Evolutionary conservation across 2,329 filamentous ascomycete species (phyloP), one percentile per base, ranked within the genome.

Genomic region (Alternaria atra): DNA sequence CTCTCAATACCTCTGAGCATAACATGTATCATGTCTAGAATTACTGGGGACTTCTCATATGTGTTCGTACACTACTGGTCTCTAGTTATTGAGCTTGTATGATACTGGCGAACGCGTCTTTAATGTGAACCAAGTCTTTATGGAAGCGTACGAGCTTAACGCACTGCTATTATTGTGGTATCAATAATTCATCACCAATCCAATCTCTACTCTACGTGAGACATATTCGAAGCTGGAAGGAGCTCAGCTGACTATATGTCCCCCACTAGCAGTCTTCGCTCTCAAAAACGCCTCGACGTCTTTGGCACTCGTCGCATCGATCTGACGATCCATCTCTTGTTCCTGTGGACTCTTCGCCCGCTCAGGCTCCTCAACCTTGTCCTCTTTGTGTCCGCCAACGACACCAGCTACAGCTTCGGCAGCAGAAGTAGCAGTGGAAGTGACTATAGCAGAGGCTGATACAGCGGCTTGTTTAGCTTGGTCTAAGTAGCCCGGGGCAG

Each of bases 401-500:
- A 69, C 68, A 42, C 69, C 67, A 8, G 69, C 64, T 7, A 72
- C 77, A 9, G 75, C 74, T 34, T 70, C 73, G 46, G 76, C 69
- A 8, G 77, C 80, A 5, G 71, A 70, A 1, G 65, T 71, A 3
- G 75, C 75, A 3, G 78, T 76, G 12, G 66, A 70, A 10, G 63
- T 64, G 2, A 74, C 74, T 6, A 65, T 58, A 23, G 71, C 66
- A 29, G 73, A 65, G 15, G 73, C 77, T 35, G 67, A 58, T 2
- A 65, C 62, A 35, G 78, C 81, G 2, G 72, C 73, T 4, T 72
- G 63, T 68, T 83, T 81, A 20, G 82, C 83, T 64, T 83, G 80
- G 27, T 80, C 80, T 17, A 83, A 58, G 47, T 80, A 76, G 2
- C 76, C 71, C 23, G 76, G 73, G n/a, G 73, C 73, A 7, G 72